Percentiles rank a stretch among this genome's conserved stretches.
Evolutionary conservation across 345 rosid genomes (phyloP).

Genomic region (Salix caprea): DNA sequence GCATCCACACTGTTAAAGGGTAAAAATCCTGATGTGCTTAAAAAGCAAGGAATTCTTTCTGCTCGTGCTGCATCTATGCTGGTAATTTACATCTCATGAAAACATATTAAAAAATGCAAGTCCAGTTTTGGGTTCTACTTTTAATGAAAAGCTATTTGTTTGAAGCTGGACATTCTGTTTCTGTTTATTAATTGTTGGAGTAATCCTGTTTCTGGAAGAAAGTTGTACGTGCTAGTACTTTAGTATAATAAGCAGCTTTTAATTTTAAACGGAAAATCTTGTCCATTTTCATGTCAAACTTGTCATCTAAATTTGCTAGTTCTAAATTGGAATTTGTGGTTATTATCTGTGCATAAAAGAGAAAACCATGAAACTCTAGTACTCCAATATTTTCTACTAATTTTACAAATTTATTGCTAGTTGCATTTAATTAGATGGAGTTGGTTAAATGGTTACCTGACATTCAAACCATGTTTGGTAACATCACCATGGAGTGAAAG

Average conservation of each 20-base stretch:
- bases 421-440: neutral
- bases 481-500: too few species aligned
- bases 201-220: neutral
- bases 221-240: too few species aligned
- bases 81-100: constrained; percentile 44
- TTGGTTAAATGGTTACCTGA: neutral
- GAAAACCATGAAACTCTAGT: too few species aligned
- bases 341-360: too few species aligned
- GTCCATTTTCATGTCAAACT: neutral
- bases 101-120: neutral
- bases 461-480: too few species aligned
- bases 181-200: neutral
- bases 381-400: neutral
- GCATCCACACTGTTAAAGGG: constrained; percentile 55
- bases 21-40: constrained; percentile 49
- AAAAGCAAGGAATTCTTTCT: constrained; percentile 73
- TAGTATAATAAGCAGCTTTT: neutral
- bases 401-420: neutral
- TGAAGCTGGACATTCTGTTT: neutral
- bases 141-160: neutral
- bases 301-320: neutral
- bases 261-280: neutral
- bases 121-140: neutral
- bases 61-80: constrained; percentile 94
- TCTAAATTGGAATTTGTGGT: neutral